Evolutionary conservation across 441 rosid genomes (phyloP).

Genomic region (Populus trichocarpa): DNA sequence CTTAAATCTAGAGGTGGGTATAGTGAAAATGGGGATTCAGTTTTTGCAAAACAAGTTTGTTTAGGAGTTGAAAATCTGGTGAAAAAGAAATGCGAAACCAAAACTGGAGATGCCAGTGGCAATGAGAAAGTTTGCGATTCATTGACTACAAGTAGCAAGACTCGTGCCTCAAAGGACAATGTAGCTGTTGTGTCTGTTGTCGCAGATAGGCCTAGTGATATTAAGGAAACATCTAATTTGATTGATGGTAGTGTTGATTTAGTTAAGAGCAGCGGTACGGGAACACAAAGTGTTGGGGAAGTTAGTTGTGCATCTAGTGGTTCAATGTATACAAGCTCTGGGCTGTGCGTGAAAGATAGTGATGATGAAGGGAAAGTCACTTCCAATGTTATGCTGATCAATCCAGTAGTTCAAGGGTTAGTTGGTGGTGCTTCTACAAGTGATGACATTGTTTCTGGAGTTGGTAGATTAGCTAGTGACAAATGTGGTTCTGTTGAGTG

Average conservation of each 20-base stretch:
- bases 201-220: constrained; percentile 24
- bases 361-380: constrained; percentile 27
- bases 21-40: constrained; percentile 28
- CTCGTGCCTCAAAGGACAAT: constrained; percentile 17
- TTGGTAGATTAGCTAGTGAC: constrained; percentile 23
- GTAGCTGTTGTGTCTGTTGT: constrained; percentile 8
- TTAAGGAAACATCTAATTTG: constrained; percentile 29
- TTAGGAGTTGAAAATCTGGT: constrained; percentile 51
- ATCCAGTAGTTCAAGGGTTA: constrained; percentile 19
- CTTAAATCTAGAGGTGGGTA: constrained; percentile 35
- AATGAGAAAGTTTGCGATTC: constrained; percentile 12
- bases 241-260: constrained; percentile 17
- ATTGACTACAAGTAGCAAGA: constrained; percentile 15
- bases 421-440: constrained; percentile 22
- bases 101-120: constrained; percentile 15
- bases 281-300: constrained; percentile 18
- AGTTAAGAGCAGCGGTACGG: constrained; percentile 20
- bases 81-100: constrained; percentile 34
- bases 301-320: constrained; percentile 31
- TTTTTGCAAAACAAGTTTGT: constrained; percentile 38
- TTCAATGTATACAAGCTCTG: constrained; percentile 19
- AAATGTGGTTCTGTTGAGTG: constrained; percentile 38
- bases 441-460: constrained; percentile 29
- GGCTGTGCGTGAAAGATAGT: constrained; percentile 23
- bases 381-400: constrained; percentile 25